Conservation (phyloP, 331 rosid species). For the Acacia pycnantha region DNA sequence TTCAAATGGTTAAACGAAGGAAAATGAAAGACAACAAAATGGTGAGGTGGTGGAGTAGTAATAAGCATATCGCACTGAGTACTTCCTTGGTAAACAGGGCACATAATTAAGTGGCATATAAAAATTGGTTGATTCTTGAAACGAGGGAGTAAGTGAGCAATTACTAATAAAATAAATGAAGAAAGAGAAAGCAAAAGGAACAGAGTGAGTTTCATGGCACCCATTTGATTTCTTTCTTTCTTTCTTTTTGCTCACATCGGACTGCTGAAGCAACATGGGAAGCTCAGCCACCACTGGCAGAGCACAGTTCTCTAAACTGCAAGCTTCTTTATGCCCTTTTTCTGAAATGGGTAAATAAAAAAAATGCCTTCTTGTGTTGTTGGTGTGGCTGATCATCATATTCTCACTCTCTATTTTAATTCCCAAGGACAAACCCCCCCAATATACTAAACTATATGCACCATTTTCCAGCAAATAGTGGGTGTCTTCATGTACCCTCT, state of each 20-base stretch:
- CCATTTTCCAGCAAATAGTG: constrained; percentile 46
- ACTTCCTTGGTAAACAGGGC: not conserved
- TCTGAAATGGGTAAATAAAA: constrained; percentile 27
- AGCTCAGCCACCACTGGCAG: constrained; percentile 31
- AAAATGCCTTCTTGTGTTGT: not conserved
- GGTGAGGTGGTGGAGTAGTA: not conserved
- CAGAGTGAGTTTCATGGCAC: not conserved
- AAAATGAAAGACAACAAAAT: not conserved
- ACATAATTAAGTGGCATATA: not conserved
- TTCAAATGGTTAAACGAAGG: not conserved
- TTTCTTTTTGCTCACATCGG: constrained; percentile 16
- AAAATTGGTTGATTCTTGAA: not conserved
- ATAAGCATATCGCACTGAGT: not conserved
- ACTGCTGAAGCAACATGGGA: constrained; percentile 37
- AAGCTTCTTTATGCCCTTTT: constrained; percentile 1
- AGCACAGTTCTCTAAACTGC: constrained; percentile 13
- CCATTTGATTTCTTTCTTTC: not conserved
- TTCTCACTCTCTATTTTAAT: constrained; percentile 21
- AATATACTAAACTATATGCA: constrained; percentile 32
- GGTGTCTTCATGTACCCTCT: constrained; percentile 35
- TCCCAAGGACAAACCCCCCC: not conserved
- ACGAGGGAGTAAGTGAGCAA: not conserved
- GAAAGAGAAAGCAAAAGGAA: not conserved
- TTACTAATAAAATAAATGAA: not conserved
- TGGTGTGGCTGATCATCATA: constrained; percentile 32